Conservation (phyloP, 768 basidiomycete species). For the Auricularia cornea region DNA sequence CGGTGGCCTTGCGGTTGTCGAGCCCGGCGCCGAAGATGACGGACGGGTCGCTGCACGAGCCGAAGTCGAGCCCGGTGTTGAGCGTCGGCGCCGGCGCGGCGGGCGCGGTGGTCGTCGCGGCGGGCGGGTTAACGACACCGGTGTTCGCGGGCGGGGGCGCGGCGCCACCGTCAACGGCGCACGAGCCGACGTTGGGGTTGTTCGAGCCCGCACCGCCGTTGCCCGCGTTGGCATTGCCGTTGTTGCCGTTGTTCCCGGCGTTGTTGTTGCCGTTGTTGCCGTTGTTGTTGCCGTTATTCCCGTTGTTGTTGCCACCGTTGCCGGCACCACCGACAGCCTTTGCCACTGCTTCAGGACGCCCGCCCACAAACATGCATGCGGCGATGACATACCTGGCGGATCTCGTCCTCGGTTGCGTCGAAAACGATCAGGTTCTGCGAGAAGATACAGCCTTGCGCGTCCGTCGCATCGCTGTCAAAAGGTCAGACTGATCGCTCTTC, state of each 20-base stretch:
- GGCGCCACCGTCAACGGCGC: constrained; percentile 11
- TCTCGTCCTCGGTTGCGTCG: constrained; percentile 51
- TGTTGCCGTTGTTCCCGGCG: neutral
- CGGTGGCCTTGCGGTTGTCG: constrained; percentile 45
- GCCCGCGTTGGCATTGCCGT: neutral
- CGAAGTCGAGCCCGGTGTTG: constrained; percentile 27
- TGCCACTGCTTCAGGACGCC: neutral
- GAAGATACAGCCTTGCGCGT: constrained; percentile 53
- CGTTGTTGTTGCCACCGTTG: neutral
- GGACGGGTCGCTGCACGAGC: constrained; percentile 44
- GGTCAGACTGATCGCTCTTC: neutral
- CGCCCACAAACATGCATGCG: neutral
- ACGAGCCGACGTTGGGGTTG: constrained; percentile 3
- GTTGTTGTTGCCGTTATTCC: neutral
- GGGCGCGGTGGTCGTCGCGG: constrained; percentile 5
- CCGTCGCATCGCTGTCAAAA: constrained; percentile 29
- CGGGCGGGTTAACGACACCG: neutral
- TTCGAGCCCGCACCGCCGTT: neutral
- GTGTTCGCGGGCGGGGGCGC: constrained; percentile 10
- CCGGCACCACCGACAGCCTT: constrained; percentile 9
- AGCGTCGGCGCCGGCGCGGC: constrained; percentile 8
- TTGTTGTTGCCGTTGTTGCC: neutral
- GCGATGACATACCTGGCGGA: constrained; percentile 35
- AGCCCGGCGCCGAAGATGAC: constrained; percentile 50
- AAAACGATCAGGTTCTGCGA: constrained; percentile 49